A percentile compares a stretch with the other conserved stretches of the same genome.
These are phyloP conservation scores for Eucalyptus fibrosa DNA, from an alignment of 345 rosid genomes.

Conservation along the genomic window DNA sequence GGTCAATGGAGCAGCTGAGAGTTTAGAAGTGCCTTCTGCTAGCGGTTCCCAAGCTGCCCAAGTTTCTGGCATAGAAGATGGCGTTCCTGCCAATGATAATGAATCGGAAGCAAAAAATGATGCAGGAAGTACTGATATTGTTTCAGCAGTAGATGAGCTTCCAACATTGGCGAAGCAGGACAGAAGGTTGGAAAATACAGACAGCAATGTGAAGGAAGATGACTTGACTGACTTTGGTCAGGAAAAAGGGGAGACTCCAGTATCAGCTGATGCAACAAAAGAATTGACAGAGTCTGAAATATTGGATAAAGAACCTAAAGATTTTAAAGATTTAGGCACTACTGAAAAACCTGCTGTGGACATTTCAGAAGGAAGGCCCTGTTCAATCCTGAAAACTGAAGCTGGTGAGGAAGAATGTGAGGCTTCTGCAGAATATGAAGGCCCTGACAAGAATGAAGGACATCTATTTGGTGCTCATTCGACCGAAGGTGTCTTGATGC, in stretches of 20 bases:
- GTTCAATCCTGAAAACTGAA: background rate
- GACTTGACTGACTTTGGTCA: background rate
- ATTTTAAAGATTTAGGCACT: background rate
- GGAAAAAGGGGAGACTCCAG: background rate
- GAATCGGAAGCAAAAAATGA: conserved; percentile 3
- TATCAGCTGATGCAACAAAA: background rate
- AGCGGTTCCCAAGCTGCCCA: background rate
- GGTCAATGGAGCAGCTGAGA: background rate
- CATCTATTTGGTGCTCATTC: background rate
- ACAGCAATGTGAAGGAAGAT: background rate
- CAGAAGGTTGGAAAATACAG: background rate
- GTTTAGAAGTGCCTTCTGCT: background rate
- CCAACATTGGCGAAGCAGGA: background rate
- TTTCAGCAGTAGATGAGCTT: background rate
- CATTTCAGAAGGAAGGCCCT: background rate
- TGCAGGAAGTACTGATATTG: background rate
- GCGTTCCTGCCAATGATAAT: background rate
- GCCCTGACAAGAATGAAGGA: background rate
- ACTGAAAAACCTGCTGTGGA: background rate
- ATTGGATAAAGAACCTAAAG: background rate
- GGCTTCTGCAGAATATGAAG: background rate
- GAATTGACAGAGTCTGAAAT: background rate
- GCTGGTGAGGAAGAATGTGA: background rate
- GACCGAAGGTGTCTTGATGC: background rate
- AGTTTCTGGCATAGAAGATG: background rate